Conservation (phyloP, 257 asterid species). For the Ophiorrhiza pumila region DNA sequence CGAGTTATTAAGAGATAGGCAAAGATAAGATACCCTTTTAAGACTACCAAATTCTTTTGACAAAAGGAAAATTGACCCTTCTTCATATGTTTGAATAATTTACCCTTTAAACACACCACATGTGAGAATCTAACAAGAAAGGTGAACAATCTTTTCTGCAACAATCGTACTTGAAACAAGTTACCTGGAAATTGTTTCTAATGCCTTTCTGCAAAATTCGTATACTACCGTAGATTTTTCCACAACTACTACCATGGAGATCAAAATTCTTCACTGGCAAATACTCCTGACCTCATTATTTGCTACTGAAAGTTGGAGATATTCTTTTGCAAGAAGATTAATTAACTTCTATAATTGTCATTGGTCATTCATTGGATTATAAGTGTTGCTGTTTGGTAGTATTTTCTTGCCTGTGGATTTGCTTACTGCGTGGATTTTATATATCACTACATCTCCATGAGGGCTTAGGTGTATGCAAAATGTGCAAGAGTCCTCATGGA, state of each 20-base stretch:
- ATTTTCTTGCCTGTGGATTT: neutral
- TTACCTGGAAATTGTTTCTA: neutral
- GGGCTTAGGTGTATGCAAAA: no score
- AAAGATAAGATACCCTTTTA: neutral
- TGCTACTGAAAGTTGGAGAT: neutral
- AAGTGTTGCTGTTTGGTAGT: neutral
- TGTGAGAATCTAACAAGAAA: neutral
- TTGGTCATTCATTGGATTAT: neutral
- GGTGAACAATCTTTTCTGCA: neutral
- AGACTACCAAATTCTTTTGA: neutral
- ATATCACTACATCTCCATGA: no score
- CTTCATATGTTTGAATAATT: neutral
- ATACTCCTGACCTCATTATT: neutral
- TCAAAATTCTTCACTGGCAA: neutral
- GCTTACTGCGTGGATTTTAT: neutral
- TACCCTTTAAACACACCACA: neutral
- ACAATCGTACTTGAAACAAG: neutral
- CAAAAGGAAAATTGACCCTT: neutral
- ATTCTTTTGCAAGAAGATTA: neutral
- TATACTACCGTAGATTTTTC: neutral
- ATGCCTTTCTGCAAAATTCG: neutral
- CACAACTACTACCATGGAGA: neutral
- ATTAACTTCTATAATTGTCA: neutral
- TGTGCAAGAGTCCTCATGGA: no score
- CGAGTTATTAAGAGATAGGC: neutral